Evolutionary conservation across 129 eudicot species (phyloP), one percentile per base, ranked within the genome.

Genomic region (Mikania micrantha): DNA sequence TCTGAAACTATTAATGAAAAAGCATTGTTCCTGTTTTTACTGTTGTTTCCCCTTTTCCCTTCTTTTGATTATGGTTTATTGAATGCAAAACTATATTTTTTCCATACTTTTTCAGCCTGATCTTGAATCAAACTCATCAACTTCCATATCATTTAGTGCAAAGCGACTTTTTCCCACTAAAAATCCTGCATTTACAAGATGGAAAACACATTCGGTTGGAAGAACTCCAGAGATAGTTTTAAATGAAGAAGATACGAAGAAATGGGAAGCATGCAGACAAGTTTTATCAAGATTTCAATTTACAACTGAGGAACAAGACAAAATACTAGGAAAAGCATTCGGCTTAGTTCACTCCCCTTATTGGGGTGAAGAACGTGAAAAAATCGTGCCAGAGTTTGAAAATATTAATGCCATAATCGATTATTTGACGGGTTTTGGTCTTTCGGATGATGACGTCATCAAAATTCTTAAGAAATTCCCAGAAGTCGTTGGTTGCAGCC

Each of bases 401-500:
- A 64, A 68, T 2, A 82, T 94, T 45, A 78, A 66, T 54, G 84
- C 80, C 22, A 74, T 85, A 39, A 64, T 94, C 54, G 78, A 75
- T 49, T 90, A 84, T 64, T 75, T 94, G 41, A 83, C 84, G 71
- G 71, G 84, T 78, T 81, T 94, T 74, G 79, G 82, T 59, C 97
- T 94, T 72, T 77, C 88, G 1, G 84, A 94, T 1, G 94, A 87
- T n/a, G 97, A 94, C 72, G 78, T 94, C 20, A 35, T 73, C 49
- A 94, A 94, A 73, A 24, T 94, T 45, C 87, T 94, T 36, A 94
- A 90, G 86, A 94, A 94, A 38, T 94, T 94, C 42, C 99, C 97
- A 0, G 99, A 94, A 77, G 95, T 87, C 68, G 85, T 94, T 59
- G 97, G 99, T 22, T 90, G 99, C 34, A 83, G 82, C 77, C 87